A percentile compares a stretch with the other conserved stretches of the same genome.
Conservation (phyloP, 495 filamentous ascomycete genomes). For the Annulohypoxylon stygium region DNA sequence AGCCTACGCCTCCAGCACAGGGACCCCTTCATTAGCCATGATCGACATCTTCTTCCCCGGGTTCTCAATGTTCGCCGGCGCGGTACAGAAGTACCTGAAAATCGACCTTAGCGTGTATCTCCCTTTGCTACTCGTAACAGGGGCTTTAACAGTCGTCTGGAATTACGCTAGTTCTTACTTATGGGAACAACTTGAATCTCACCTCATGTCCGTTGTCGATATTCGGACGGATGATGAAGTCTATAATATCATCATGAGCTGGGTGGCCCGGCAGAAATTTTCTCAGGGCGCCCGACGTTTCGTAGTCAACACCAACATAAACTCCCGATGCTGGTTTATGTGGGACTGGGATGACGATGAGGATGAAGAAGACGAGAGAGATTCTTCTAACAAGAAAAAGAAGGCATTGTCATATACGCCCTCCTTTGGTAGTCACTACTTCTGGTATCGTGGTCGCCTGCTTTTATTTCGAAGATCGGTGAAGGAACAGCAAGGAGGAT, state of each 20-base stretch:
- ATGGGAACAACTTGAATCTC: constrained; percentile 56
- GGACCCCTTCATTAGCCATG: constrained; percentile 56
- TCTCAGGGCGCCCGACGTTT: constrained; percentile 69
- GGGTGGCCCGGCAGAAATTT: constrained; percentile 73
- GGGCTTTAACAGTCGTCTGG: constrained; percentile 63
- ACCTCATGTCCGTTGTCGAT: constrained; percentile 72
- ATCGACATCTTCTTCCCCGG: constrained; percentile 82
- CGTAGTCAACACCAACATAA: constrained; percentile 71
- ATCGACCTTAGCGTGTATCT: constrained; percentile 81
- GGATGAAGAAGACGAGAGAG: constrained; percentile 58
- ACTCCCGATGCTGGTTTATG: constrained; percentile 62
- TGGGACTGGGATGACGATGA: constrained; percentile 59
- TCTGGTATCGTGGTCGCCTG: constrained; percentile 70
- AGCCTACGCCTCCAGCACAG: constrained; percentile 11
- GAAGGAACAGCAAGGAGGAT: constrained; percentile 49
- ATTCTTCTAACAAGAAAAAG: constrained; percentile 59
- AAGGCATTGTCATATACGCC: constrained; percentile 75
- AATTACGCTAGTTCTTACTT: constrained; percentile 64
- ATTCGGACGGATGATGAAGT: constrained; percentile 76
- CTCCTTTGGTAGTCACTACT: constrained; percentile 72
- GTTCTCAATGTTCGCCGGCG: constrained; percentile 72
- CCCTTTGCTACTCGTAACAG: constrained; percentile 67
- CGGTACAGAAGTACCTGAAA: constrained; percentile 70
- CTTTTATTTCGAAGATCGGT: constrained; percentile 67
- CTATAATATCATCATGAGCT: constrained; percentile 77